These are phyloP conservation scores for Mortierella sp. DNA, from an alignment of 371 early-diverging fungal species.

Conservation along the genomic window DNA sequence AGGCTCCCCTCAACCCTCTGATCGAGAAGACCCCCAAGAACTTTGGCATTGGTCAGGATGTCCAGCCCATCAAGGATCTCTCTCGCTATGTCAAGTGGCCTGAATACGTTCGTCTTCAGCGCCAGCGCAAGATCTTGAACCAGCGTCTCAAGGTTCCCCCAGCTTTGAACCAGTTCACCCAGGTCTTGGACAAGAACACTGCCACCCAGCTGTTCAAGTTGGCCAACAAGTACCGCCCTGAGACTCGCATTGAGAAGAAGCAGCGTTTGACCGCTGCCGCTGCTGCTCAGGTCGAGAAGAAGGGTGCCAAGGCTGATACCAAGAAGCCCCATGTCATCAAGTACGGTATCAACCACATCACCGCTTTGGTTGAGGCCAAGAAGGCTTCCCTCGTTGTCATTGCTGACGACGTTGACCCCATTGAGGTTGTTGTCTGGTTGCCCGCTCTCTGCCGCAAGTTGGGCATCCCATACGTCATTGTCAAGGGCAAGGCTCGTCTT, in stretches of 20 bases:
- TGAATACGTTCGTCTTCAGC: conserved; percentile 96
- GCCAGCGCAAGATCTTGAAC: conserved; percentile 96
- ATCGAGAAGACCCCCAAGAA: conserved; percentile 93
- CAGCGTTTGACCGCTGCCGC: conserved; percentile 90
- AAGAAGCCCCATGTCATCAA: conserved; percentile 97
- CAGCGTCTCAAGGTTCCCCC: conserved; percentile 99
- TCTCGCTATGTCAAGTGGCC: conserved; percentile 98
- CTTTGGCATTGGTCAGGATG: conserved; percentile 94
- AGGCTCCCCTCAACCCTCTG: conserved; percentile 86
- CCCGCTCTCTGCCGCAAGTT: conserved; percentile 99
- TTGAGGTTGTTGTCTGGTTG: conserved; percentile 98
- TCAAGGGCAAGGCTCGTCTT: conserved; percentile 97
- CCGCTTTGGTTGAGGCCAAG: conserved; percentile 97
- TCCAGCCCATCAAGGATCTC: conserved; percentile 96
- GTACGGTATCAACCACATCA: conserved; percentile 99
- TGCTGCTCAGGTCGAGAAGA: conserved; percentile 86
- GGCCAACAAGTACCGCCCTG: conserved; percentile 98
- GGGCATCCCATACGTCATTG: conserved; percentile 99
- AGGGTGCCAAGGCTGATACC: conserved; percentile 76
- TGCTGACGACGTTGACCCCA: conserved; percentile 99
- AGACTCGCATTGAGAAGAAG: conserved; percentile 97
- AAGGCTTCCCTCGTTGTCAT: conserved; percentile 99
- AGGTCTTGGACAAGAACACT: conserved; percentile 96
- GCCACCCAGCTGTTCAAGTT: conserved; percentile 97
- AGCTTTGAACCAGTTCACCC: conserved; percentile 99